Conservation (phyloP, 257 asterid species). For the Coffea canephora region DNA sequence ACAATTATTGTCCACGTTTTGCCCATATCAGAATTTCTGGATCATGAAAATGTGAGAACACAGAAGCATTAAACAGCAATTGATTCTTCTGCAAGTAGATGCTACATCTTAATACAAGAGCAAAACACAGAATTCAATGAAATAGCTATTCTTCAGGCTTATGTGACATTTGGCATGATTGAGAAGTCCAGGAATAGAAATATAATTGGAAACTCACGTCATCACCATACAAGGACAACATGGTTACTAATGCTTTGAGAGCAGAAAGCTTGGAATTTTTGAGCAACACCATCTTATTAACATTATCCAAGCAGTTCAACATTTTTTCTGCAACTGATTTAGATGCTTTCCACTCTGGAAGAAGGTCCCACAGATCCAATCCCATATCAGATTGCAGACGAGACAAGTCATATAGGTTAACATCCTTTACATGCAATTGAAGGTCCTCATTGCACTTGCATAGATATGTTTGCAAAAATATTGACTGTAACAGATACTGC, state of each 20-base stretch:
- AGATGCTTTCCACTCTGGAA: constrained; percentile 61
- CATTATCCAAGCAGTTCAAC: constrained; percentile 60
- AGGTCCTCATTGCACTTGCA: constrained; percentile 42
- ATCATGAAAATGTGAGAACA: background rate
- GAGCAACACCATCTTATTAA: constrained; percentile 51
- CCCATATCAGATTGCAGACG: constrained; percentile 71
- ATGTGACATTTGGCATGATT: background rate
- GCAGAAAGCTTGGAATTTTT: constrained; percentile 72
- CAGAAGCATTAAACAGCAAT: background rate
- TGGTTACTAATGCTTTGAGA: constrained; percentile 58
- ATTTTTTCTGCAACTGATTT: constrained; percentile 63
- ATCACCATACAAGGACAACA: constrained; percentile 49
- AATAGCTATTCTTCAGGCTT: background rate
- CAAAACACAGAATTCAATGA: background rate
- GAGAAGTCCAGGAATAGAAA: background rate
- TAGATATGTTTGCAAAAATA: constrained; percentile 60
- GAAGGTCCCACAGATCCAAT: constrained; percentile 71
- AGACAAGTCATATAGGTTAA: constrained; percentile 50
- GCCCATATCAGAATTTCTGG: background rate
- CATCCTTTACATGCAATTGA: constrained; percentile 34
- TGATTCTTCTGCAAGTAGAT: background rate
- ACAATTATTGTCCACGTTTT: background rate
- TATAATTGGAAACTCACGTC: constrained; percentile 20
- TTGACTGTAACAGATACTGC: constrained; percentile 62
- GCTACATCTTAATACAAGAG: background rate